A percentile compares a stretch with the other conserved stretches of the same genome.
phyloP scores from a whole-genome alignment of 2,329 filamentous ascomycete species.

The Sarocladium kiliense region DNA sequence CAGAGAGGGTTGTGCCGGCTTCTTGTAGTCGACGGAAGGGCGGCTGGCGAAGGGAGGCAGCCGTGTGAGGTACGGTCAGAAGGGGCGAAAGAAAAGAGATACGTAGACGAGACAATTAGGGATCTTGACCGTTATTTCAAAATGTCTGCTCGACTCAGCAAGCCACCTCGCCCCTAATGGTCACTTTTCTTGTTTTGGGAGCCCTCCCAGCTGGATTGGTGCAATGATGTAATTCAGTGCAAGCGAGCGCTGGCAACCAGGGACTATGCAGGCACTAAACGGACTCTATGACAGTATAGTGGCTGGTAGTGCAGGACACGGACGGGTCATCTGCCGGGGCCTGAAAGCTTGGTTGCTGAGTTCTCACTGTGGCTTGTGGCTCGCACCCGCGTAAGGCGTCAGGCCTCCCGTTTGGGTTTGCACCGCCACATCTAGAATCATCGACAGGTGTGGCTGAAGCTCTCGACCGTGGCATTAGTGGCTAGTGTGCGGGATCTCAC shows the following conservation, averaged over 20 bases:
- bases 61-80: not conserved
- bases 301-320: not conserved
- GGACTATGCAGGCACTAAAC: not conserved
- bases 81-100: not conserved
- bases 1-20: not conserved
- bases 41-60: constrained; percentile 1
- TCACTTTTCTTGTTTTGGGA: constrained; percentile 8
- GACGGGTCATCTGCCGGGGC: not conserved
- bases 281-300: not conserved
- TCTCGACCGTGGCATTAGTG: not conserved
- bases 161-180: not conserved
- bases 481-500: too few species aligned
- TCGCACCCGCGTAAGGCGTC: too few species aligned
- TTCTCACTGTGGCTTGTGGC: too few species aligned
- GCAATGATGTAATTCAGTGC: constrained; percentile 9
- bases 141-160: not conserved
- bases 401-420: constrained; percentile 7
- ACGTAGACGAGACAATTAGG: not conserved
- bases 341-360: not conserved
- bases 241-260: not conserved
- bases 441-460: constrained; percentile 3
- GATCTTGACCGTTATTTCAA: constrained; percentile 3
- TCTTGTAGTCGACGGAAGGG: constrained; percentile 3
- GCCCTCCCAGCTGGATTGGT: not conserved
- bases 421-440: constrained; percentile 6